Base-by-base conservation (phyloP, 345 rosid species). In the Brassica carinata region DNA sequence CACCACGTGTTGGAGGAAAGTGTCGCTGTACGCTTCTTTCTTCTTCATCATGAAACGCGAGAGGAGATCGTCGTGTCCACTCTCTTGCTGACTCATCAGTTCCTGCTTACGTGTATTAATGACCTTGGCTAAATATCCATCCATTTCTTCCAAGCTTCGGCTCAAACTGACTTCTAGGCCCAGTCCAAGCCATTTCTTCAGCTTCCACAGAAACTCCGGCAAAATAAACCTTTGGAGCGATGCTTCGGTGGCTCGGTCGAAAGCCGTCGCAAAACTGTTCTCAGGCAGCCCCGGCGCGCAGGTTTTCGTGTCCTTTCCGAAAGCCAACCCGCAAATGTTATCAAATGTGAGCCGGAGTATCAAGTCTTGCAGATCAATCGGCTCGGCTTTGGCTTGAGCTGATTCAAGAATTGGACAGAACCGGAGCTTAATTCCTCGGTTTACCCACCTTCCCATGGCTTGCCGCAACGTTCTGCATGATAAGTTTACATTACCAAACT, bases 401-500 rank as follows among this genome's bases (percentile, higher is more conserved):
- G 84, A 27, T 31, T 90, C 90, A 0, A 92, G 93, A 55, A 92
- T 84, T 0, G 94, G 97, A 15, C 85, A 85, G 19, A 92, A 86
- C 15, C 94, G 84, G 57, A 82, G 29, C 85, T 87, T 86, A 64
- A 90, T 92, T 31, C 93, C 90, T 67, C 92, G 88, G 83, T 84
- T 88, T 18, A 90, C 92, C 94, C 97, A 90, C 15, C 94, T 85
- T 64, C 87, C 89, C 94, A 89, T 90, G 81, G 94, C 97, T 84
- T 90, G 92, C 38, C 94, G 93, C 17, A 90, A 51, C 17, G 57
- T 51, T 51, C 57, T 51, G 57, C 17, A 51, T 14, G 17, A 51
- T 51, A 43, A 10, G 11, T 43, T 43, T 43, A 10, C 51, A 43
- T 3, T 43, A 51, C 57, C 53, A 51, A 14, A 51, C 57, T 14